Conservation (phyloP, 1,284 basidiomycete species). For the Ceratobasidium sp. region DNA sequence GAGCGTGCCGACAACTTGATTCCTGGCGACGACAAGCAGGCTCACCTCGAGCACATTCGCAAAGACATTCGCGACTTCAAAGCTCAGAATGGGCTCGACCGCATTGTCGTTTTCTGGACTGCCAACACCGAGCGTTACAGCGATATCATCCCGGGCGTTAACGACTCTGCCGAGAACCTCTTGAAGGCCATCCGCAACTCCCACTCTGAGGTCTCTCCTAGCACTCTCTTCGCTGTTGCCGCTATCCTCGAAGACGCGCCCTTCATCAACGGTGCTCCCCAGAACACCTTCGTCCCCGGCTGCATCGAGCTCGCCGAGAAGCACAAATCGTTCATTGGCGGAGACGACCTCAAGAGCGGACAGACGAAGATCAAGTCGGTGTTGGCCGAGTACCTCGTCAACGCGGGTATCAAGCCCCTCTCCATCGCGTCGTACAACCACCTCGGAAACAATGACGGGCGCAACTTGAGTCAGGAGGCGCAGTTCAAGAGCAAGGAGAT, state of each 20-base stretch:
- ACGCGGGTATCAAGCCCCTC: constrained; percentile 98
- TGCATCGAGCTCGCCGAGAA: constrained; percentile 93
- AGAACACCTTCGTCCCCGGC: constrained; percentile 99
- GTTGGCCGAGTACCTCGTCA: constrained; percentile 97
- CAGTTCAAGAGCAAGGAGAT: constrained; percentile 99
- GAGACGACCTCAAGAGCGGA: constrained; percentile 97
- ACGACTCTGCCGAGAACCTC: constrained; percentile 94
- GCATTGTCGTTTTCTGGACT: constrained; percentile 95
- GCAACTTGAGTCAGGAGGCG: constrained; percentile 90
- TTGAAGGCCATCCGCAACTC: constrained; percentile 86
- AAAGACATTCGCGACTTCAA: constrained; percentile 96
- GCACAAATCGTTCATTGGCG: constrained; percentile 93
- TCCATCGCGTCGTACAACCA: constrained; percentile 99
- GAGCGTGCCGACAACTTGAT: constrained; percentile 95
- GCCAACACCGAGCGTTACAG: constrained; percentile 99
- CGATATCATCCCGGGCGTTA: constrained; percentile 93
- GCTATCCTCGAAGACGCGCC: constrained; percentile 95
- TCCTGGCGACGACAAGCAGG: constrained; percentile 88
- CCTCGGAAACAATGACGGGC: constrained; percentile 97
- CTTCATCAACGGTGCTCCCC: constrained; percentile 98
- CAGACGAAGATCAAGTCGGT: constrained; percentile 97
- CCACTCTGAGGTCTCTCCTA: constrained; percentile 94
- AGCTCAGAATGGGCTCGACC: constrained; percentile 84
- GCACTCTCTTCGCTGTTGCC: constrained; percentile 95
- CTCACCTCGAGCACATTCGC: constrained; percentile 93